Evolutionary conservation across 352 stramenopile genomes (phyloP), one percentile per base, ranked within the genome.

Genomic region (Pythium guiyangense): DNA sequence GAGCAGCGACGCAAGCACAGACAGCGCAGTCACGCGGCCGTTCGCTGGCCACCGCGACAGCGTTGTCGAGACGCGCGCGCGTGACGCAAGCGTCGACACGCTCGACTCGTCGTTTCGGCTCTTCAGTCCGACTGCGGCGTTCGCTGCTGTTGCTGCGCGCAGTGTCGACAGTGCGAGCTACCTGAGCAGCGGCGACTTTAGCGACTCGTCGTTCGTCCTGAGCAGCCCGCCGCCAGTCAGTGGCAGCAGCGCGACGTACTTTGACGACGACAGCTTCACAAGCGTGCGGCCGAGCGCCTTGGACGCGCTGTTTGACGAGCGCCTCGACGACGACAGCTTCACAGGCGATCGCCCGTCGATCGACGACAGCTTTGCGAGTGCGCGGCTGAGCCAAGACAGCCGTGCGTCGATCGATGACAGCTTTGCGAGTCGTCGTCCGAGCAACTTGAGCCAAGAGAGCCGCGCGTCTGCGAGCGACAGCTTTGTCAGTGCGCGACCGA

Each of bases 241-340:
- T 20, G 22, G 37, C 50, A 35, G 49, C 29, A 22, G 22, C 22
- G 22, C 22, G 22, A 37, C 31, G 6, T 37, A 37, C 31, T 37
- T 37, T 37, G 52, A 51, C 42, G 35, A 50, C 37, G 46, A 54
- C 25, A 60, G 54, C 35, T 54, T 60, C 25, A 42, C 35, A 11
- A 15, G 46, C 18, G 20, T 39, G 22, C 22, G 54, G 8, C 44
- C 54, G 26, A 44, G 54, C 20, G 6, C 42, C 18, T 2, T 26
- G 20, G 58, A 64, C 27, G 4, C 6, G 17, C 44, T 54, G 14
- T 35, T 49, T 20, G 54, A 44, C 44, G 22, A 54, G 3, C 40
- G 29, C 6, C 39, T 64, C 12, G 54, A 55, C 25, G 54, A 55
- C 25, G 57, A 63, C 49, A 63, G 57, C 35, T 59, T 59, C 37